These are phyloP conservation scores for Paecilomyces fulvus DNA, from an alignment of 2,329 filamentous ascomycete species.

Conservation along the genomic window DNA sequence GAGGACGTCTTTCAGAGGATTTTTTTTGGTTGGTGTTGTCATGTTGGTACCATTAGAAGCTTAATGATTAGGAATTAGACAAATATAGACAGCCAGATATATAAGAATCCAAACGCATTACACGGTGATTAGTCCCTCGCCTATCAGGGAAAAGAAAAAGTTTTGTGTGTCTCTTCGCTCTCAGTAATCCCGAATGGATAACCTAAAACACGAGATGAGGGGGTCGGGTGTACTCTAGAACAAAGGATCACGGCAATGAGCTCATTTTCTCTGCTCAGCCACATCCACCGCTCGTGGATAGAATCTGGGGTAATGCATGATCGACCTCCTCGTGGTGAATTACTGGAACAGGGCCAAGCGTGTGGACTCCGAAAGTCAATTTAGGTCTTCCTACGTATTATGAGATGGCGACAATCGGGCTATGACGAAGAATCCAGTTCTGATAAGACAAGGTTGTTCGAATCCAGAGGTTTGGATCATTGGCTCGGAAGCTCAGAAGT, in stretches of 20 bases:
- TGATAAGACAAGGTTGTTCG: no score
- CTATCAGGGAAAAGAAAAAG: neutral
- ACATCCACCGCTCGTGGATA: neutral
- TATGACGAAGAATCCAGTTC: no score
- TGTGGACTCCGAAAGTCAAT: neutral
- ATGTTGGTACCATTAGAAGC: neutral
- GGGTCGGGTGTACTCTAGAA: neutral
- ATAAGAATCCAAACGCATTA: neutral
- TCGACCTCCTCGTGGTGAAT: neutral
- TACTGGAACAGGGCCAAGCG: neutral
- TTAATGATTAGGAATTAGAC: neutral
- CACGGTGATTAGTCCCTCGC: neutral
- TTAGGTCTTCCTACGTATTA: neutral
- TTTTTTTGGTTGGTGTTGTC: neutral
- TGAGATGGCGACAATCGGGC: neutral
- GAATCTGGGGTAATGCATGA: neutral
- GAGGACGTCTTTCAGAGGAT: neutral
- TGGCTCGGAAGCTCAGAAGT: no score
- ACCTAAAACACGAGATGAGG: neutral
- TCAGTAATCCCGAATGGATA: neutral
- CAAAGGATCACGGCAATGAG: neutral
- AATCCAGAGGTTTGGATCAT: no score
- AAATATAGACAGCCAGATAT: neutral
- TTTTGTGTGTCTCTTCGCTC: neutral
- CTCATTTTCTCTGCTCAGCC: neutral